Conservation (phyloP, 2,329 filamentous ascomycete genomes). For the Diaporthe ampelina region DNA sequence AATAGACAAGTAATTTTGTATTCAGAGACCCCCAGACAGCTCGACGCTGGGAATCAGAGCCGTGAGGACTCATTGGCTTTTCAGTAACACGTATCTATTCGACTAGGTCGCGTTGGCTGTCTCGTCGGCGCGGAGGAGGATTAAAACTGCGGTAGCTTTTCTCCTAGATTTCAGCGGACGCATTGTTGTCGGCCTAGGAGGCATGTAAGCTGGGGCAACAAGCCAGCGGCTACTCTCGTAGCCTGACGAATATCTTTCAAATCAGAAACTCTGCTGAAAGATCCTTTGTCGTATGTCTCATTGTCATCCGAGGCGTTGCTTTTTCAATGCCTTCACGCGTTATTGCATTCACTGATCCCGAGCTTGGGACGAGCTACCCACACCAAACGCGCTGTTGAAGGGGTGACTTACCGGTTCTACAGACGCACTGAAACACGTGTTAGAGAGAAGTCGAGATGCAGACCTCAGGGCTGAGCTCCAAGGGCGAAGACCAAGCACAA, state of each 20-base stretch:
- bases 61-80: neutral
- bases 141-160: neutral
- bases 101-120: neutral
- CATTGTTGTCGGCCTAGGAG: neutral
- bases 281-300: neutral
- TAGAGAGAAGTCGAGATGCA: slow-evolving; percentile 5
- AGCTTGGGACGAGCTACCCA: neutral
- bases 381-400: neutral
- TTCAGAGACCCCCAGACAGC: neutral
- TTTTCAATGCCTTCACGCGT: neutral
- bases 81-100: neutral
- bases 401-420: neutral
- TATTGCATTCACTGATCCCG: neutral
- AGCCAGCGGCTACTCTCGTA: neutral
- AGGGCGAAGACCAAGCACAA: neutral
- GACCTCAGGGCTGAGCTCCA: slow-evolving; percentile 6
- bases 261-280: neutral
- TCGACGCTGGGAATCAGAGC: too few species aligned
- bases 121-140: too few species aligned
- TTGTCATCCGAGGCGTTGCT: neutral
- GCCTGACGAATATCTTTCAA: neutral
- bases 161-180: neutral
- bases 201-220: neutral
- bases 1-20: neutral
- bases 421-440: slow-evolving; percentile 18